Base-by-base conservation (phyloP, 805 yeast genomes). In the Candida vaughaniae region DNA sequence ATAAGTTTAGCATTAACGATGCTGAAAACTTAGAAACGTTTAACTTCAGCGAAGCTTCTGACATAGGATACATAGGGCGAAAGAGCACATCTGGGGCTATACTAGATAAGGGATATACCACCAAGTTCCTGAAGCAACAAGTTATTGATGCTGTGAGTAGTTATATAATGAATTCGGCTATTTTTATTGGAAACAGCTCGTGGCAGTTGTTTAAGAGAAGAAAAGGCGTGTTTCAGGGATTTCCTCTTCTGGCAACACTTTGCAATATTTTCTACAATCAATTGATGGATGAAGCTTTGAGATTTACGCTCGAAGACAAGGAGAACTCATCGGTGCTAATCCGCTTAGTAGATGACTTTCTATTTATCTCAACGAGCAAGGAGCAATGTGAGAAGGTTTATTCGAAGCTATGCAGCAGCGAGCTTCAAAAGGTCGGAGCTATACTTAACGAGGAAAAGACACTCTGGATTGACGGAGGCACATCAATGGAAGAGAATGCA, bases 201-300 rank as follows among this genome's bases (percentile, higher is more conserved):
- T n/a, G 31, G 15, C 23, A 30, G 16, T 12, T 47, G 6, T 66
- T 43, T 49, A 51, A 55, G n/a, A 63, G 95, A 40, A 75, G 62
- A 29, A 56, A 63, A 7, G 98, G 98, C 0, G 69, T 91, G 0
- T 89, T 82, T 36, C 98, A 90, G 61, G 98, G 98, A 0, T 76
- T 87, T 6, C 79, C 82, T 1, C 56, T 89, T 3, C 91, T 95
- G 39, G 74, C 85, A 1, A 64, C 80, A 4, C 67, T 90, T 23
- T 88, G 95, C 45, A 86, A 88, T 45, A 45, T 88, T 1, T 73
- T 85, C 0, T 83, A 84, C 49, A 88, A 84, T 49, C 66, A 71
- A 1, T 52, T 90, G 20, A 71, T 84, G 8, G 65, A 68, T 19
- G 62, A 66, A 16, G 45, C 51, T 10, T 53, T 65, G 36, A 33